Evolutionary conservation across 1,284 basidiomycete species (phyloP).

Genomic region (Microbotryum saponariae): DNA sequence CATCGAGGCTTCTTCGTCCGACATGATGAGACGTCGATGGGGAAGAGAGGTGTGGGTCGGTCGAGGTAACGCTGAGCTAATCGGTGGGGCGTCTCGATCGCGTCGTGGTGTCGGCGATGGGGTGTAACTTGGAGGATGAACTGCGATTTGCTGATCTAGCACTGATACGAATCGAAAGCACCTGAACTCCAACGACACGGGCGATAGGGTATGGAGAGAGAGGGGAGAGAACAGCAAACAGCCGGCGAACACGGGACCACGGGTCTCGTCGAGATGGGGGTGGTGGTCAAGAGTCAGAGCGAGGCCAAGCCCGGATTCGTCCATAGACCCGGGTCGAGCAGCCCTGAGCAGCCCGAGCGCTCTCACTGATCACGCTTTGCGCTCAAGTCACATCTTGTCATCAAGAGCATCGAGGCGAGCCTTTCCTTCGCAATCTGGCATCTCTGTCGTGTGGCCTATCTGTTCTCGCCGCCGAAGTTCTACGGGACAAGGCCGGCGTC

Average conservation of each 20-base stretch:
- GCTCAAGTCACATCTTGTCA: no score
- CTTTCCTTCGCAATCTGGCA: no score
- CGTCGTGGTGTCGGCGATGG: not conserved
- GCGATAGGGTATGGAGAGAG: not conserved
- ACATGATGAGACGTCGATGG: not conserved
- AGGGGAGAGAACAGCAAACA: not conserved
- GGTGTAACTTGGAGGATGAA: not conserved
- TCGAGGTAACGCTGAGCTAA: not conserved
- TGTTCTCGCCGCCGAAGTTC: no score
- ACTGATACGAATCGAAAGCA: not conserved
- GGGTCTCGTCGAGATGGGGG: not conserved
- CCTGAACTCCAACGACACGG: not conserved
- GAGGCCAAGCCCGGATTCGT: no score
- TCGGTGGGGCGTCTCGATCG: not conserved
- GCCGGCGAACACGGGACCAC: not conserved
- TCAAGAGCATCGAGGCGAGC: no score
- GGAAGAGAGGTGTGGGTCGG: not conserved
- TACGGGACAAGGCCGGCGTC: no score
- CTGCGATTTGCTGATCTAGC: not conserved
- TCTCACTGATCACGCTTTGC: no score
- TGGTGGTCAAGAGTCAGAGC: no score
- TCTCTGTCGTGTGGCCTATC: no score
- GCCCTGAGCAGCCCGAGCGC: no score
- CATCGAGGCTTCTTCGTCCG: conserved; percentile 4
- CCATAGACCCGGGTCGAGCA: no score